Conservation (phyloP, 2,329 filamentous ascomycete species). For the Metarhizium anisopliae region DNA sequence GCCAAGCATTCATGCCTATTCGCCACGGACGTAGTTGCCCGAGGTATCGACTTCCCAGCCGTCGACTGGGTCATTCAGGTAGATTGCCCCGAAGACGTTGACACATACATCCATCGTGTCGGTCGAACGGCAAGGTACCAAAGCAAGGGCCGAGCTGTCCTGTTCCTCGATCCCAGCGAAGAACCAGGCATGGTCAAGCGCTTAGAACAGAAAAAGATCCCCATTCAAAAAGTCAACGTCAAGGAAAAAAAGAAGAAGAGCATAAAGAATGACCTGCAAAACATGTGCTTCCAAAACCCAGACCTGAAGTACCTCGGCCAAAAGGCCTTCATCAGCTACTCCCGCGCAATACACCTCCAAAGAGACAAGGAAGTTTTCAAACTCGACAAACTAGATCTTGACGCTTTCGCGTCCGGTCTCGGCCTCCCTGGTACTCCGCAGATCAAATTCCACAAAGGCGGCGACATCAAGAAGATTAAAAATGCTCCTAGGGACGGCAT, state of each 20-base stretch:
- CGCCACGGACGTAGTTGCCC: slow-evolving; percentile 88
- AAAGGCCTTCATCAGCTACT: slow-evolving; percentile 90
- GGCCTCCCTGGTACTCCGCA: slow-evolving; percentile 86
- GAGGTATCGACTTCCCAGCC: slow-evolving; percentile 89
- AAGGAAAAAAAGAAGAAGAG: slow-evolving; percentile 82
- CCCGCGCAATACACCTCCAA: slow-evolving; percentile 75
- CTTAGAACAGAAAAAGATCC: slow-evolving; percentile 82
- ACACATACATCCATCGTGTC: slow-evolving; percentile 96
- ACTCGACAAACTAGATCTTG: slow-evolving; percentile 71
- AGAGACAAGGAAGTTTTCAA: slow-evolving; percentile 90
- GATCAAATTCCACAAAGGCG: slow-evolving; percentile 87
- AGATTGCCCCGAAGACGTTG: slow-evolving; percentile 93
- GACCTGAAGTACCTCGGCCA: slow-evolving; percentile 92
- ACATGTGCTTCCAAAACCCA: slow-evolving; percentile 91
- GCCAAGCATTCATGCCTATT: slow-evolving; percentile 83
- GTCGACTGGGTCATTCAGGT: slow-evolving; percentile 99
- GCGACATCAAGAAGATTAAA: slow-evolving; percentile 79
- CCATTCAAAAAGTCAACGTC: slow-evolving; percentile 77
- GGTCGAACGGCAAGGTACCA: slow-evolving; percentile 93
- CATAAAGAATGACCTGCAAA: slow-evolving; percentile 78
- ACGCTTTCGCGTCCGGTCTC: slow-evolving; percentile 76
- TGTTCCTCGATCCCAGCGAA: slow-evolving; percentile 89
- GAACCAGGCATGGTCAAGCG: slow-evolving; percentile 84
- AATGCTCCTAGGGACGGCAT: slow-evolving; percentile 67
- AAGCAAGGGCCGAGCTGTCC: slow-evolving; percentile 73